These are phyloP conservation scores for Amaranthus palmeri DNA, from an alignment of 148 eudicot species.

Conservation along the genomic window DNA sequence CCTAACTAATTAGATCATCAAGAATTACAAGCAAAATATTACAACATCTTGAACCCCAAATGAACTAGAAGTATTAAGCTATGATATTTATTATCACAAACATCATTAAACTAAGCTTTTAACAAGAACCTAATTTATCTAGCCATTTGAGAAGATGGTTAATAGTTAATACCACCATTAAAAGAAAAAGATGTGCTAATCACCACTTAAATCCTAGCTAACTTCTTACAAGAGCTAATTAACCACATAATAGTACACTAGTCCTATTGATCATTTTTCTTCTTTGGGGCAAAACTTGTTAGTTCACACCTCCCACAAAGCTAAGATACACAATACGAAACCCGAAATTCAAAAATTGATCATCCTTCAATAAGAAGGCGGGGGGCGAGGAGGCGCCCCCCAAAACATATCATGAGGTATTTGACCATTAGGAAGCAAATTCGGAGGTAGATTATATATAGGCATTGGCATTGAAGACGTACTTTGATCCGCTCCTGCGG, in stretches of 20 bases:
- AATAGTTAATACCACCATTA: background rate
- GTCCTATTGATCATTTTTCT: background rate
- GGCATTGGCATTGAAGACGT: conserved; percentile 33
- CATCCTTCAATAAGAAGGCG: conserved; percentile 27
- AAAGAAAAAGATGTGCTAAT: conserved; percentile 1
- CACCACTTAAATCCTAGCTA: background rate
- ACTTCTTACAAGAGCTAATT: conserved; percentile 17
- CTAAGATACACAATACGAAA: conserved; percentile 1
- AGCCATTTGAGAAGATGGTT: background rate
- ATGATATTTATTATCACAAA: conserved; percentile 11
- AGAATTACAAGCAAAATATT: conserved; percentile 1
- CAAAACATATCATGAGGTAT: conserved; percentile 48
- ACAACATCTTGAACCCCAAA: background rate
- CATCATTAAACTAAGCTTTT: conserved; percentile 6
- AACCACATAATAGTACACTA: background rate
- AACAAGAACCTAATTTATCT: background rate
- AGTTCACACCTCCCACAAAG: conserved; percentile 7
- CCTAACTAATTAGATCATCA: background rate
- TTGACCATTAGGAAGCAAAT: conserved; percentile 45
- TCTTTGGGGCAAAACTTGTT: conserved; percentile 16
- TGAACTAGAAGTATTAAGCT: background rate
- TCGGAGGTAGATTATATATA: conserved; percentile 40
- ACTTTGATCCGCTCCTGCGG: conserved; percentile 11
- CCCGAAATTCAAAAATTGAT: conserved; percentile 4
- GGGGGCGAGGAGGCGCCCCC: conserved; percentile 45